Percentiles rank a stretch among this genome's conserved stretches.
Conservation (phyloP, 202 grass and related monocot species). For the Bolboschoenoplectus hybrid region DNA sequence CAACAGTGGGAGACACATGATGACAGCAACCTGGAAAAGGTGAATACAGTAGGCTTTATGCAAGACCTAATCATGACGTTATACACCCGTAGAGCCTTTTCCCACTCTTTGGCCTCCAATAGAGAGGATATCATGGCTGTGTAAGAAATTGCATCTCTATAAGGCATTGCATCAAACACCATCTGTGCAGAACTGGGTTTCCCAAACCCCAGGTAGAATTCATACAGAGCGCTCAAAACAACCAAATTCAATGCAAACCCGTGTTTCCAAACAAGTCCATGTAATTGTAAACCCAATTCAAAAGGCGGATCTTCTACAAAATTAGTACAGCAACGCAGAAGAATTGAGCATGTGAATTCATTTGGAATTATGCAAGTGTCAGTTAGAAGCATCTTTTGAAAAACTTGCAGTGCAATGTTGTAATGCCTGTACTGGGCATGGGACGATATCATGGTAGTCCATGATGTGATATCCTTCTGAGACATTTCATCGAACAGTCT, state of each 20-base stretch:
- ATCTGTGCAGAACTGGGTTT: conserved; percentile 39
- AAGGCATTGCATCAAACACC: conserved; percentile 56
- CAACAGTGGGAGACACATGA: conserved; percentile 48
- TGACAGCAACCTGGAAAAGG: conserved; percentile 56
- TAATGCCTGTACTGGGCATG: conserved; percentile 23
- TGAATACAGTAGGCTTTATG: conserved; percentile 53
- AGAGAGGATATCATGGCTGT: conserved; percentile 66
- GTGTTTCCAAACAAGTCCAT: conserved; percentile 52
- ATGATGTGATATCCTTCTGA: conserved; percentile 38
- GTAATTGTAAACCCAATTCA: conserved; percentile 55
- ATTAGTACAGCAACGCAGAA: conserved; percentile 49
- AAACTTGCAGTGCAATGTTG: conserved; percentile 34
- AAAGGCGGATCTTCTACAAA: conserved; percentile 17
- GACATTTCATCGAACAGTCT: conserved; percentile 53
- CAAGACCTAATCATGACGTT: conserved; percentile 50
- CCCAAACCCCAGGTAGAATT: conserved; percentile 47
- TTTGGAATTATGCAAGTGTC: conserved; percentile 35
- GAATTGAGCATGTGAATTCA: conserved; percentile 64
- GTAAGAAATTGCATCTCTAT: conserved; percentile 61
- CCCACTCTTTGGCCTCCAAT: conserved; percentile 51
- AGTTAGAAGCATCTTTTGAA: conserved; percentile 32
- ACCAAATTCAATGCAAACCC: conserved; percentile 57
- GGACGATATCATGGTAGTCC: conserved; percentile 42
- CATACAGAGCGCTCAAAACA: conserved; percentile 57
- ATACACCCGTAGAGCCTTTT: conserved; percentile 52